Base-by-base conservation (phyloP, 1,139 yeast genomes). In the Magnusiomyces sp. region DNA sequence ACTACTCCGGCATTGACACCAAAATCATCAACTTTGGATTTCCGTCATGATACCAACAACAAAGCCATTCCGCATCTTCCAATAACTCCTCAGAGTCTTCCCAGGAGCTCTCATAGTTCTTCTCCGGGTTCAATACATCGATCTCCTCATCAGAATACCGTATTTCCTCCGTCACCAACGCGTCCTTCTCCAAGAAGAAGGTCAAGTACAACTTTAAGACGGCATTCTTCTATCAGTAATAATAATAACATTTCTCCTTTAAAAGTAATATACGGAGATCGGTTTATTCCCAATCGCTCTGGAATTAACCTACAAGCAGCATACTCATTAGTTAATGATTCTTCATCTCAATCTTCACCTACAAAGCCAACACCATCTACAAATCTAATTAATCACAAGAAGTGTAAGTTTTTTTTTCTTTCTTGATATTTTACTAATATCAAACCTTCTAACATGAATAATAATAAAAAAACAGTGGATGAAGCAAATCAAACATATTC, bases 291-390 rank as follows among this genome's bases (percentile, higher is more conserved):
- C 6, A 80, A 79, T 54, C 69, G 97, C 52, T 81, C 84, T 1
- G 96, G 95, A 0, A 78, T 88, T 39, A 95, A 89, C 60, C 70
- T 90, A 14, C 95, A 88, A 60, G 90, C 97, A 0, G 96, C 96
- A 1, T 80, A 86, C 73, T 74, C 86, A 62, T 67, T 86, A 59
- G 72, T 79, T 46, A 70, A 73, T 59, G 75, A 76, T 57, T 56
- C 59, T n/a, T 32, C 54, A 48, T n/a, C 38, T 37, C 7, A 47
- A 42, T 38, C 17, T 16, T 23, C 29, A 49, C 40, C 34, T 46
- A 49, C 31, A 19, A 27, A 27, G 20, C 32, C 43, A 13, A 37
- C 14, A 43, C 43, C 48, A 32, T 27, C 39, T 34, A 33, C 44
- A 2, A 51, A 34, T 38, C 46, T 48, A 33, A 34, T 45, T 7